These are phyloP conservation scores for Rachicladosporium sp. DNA, from an alignment of 2,329 filamentous ascomycete species.

Conservation along the genomic window DNA sequence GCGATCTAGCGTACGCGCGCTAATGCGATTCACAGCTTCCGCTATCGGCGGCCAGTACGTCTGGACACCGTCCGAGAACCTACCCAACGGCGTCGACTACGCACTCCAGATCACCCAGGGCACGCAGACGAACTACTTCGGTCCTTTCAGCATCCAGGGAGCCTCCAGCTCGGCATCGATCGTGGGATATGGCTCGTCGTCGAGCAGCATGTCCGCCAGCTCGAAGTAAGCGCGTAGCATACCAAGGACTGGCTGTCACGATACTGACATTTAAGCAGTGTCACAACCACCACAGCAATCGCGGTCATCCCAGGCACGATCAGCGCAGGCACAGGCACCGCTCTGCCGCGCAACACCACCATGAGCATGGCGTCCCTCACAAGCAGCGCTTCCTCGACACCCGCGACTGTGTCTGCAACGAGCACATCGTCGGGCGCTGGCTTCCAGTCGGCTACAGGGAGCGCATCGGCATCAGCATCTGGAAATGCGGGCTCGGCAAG, in stretches of 20 bases:
- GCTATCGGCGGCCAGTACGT: conserved; percentile 21
- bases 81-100: conserved; percentile 39
- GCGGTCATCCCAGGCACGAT: conserved; percentile 4
- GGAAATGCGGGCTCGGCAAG: conserved; percentile 13
- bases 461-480: conserved; percentile 4
- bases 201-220: conserved; percentile 7
- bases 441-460: conserved; percentile 4
- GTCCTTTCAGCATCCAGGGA: conserved; percentile 35
- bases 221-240: conserved; percentile 3
- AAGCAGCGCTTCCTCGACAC: conserved; percentile 5
- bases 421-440: conserved; percentile 5
- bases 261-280: conserved; percentile 6
- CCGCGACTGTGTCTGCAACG: conserved; percentile 5
- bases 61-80: conserved; percentile 37
- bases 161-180: conserved; percentile 11
- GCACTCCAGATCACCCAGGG: conserved; percentile 47
- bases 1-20: background rate
- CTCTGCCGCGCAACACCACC: conserved; percentile 19
- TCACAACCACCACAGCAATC: conserved; percentile 7
- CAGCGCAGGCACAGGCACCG: conserved; percentile 12
- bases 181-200: conserved; percentile 15
- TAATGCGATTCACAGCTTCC: background rate
- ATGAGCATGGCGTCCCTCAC: conserved; percentile 14
- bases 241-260: background rate
- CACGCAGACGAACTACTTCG: conserved; percentile 43